phyloP scores from a whole-genome alignment of 1,139 yeast species.

The Casaregolazyma suthepensis region DNA sequence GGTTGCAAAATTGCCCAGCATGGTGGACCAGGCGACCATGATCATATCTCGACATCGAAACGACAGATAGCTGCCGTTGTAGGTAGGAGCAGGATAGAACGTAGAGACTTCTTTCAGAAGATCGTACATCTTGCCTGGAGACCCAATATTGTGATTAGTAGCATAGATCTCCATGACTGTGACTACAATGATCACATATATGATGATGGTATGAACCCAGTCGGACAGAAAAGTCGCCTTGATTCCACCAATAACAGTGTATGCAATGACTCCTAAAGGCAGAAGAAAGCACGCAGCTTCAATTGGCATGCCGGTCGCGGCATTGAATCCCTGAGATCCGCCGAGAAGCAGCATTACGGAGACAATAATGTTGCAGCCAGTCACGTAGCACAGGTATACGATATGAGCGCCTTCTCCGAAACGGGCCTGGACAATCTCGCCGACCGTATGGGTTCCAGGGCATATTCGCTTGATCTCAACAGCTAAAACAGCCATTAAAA shows the following conservation, averaged over 20 bases:
- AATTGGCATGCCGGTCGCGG: constrained; percentile 73
- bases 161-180: constrained; percentile 40
- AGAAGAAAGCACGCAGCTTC: constrained; percentile 72
- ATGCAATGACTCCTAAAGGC: constrained; percentile 73
- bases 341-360: constrained; percentile 74
- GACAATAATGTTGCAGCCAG: constrained; percentile 75
- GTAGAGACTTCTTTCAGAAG: constrained; percentile 51
- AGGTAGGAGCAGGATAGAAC: constrained; percentile 58
- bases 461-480: constrained; percentile 45
- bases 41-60: constrained; percentile 64
- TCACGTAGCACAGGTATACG: constrained; percentile 65
- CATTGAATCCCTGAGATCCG: constrained; percentile 70
- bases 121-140: constrained; percentile 79
- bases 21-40: constrained; percentile 27
- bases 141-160: constrained; percentile 53
- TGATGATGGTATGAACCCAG: constrained; percentile 58
- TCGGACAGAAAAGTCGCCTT: constrained; percentile 85
- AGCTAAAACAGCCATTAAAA: constrained; percentile 64
- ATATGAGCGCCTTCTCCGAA: constrained; percentile 61
- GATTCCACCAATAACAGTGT: constrained; percentile 79
- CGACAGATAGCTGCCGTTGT: constrained; percentile 56
- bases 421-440: constrained; percentile 58
- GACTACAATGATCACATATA: constrained; percentile 35
- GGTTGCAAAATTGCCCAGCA: constrained; percentile 26
- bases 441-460: constrained; percentile 54